Base-by-base conservation (phyloP, 257 asterid species). In the Plectranthus barbatus region DNA sequence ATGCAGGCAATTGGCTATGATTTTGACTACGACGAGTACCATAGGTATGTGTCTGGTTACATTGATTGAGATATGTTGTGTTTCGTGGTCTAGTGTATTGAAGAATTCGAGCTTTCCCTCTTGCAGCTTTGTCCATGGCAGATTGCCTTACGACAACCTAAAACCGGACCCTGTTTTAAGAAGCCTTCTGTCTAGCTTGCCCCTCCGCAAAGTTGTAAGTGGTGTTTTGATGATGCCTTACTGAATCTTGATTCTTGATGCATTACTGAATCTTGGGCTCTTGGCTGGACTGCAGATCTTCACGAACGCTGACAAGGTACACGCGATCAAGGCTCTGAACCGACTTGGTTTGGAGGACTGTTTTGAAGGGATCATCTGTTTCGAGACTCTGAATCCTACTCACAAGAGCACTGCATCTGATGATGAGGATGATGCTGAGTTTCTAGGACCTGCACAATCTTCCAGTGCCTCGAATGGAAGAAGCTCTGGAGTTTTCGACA, bases 1-100 rank as follows among this genome's bases (percentile, higher is more conserved):
- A 47, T 73, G 81, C 89, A 91, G 98, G 99, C 99, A 41, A 82
- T 92, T 58, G 99, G 99, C 53, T 86, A 89, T 42, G 97, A 92
- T 72, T 89, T 92, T 36, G 97, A 92, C 80, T 89, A 86, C 64
- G 99, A 92, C 64, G 97, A 92, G 55, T 92, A 89, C 69, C 99
- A 93, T 71, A 79, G 95, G 97, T 80, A 73, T 49, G 50, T 46
- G 70, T 49, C 60, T 39, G 14, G 9, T 13, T 55, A 5, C 5
- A 12, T 20, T 49, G 21, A 24, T 21, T 48, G 5, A 6, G 1
- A 21, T 10, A 34, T 48, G 48, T 18, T 9, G 12, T 12, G 36
- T 61, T 0, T 18, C 1, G 33, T 48, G 12, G 52, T 57, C 10
- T 21, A 19, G 18, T 64, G 62, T 57, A 53, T 31, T 71, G 15